These are phyloP conservation scores for Corylus avellana DNA, from an alignment of 306 rosid species.

Conservation along the genomic window DNA sequence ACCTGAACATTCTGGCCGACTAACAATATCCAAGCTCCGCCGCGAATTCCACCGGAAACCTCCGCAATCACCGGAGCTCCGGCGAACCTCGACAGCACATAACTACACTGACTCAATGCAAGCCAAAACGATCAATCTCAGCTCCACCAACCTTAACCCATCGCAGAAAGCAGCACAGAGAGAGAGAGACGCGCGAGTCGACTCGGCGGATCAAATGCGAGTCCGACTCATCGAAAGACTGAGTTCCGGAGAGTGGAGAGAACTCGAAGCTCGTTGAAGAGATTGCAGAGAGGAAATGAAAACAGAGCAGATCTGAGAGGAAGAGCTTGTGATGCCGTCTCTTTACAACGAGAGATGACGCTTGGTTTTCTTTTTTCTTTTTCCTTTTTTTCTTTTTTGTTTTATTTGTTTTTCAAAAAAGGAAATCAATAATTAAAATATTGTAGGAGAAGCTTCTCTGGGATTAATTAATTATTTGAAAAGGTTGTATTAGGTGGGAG, in stretches of 20 bases:
- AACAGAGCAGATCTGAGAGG: constrained; percentile 38
- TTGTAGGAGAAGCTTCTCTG: constrained; percentile 50
- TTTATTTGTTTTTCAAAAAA: background rate
- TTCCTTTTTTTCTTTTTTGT: constrained; percentile 19
- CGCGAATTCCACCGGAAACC: constrained; percentile 27
- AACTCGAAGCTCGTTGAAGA: background rate
- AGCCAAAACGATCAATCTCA: constrained; percentile 6
- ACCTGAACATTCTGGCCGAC: constrained; percentile 69
- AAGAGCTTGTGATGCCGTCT: constrained; percentile 22
- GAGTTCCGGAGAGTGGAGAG: constrained; percentile 7
- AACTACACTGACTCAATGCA: constrained; percentile 29
- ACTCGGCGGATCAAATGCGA: constrained; percentile 25
- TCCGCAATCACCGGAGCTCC: constrained; percentile 29
- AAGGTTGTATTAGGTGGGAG: constrained; percentile 32
- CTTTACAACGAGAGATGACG: constrained; percentile 37
- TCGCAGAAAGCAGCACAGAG: constrained; percentile 12
- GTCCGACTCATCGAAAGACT: constrained; percentile 7
- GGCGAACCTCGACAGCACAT: constrained; percentile 16
- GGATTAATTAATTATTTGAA: background rate
- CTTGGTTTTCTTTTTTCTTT: constrained; percentile 26
- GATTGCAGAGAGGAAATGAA: constrained; percentile 14
- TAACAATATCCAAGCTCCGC: constrained; percentile 20
- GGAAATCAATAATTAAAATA: background rate
- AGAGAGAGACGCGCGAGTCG: background rate
- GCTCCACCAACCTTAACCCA: constrained; percentile 23